phyloP scores from a whole-genome alignment of 306 rosid species.

The Prunus armeniaca region DNA sequence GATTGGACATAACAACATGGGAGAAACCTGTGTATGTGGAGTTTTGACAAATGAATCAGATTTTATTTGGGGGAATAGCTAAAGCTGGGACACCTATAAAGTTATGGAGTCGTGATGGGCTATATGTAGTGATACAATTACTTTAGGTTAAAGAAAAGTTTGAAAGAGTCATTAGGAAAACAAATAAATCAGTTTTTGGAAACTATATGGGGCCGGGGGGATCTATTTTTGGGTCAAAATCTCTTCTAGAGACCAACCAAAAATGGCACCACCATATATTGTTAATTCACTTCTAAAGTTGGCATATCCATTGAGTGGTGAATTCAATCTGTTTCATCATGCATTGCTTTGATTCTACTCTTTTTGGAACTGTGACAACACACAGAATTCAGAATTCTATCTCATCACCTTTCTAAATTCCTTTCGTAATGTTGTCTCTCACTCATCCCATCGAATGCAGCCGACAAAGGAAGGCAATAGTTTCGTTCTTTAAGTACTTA shows the following conservation, averaged over 20 bases:
- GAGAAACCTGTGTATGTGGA: neutral
- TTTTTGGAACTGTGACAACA: conserved; percentile 24
- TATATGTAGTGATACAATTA: neutral
- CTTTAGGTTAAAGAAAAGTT: too few relatives aligned
- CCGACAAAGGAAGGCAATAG: conserved; percentile 4
- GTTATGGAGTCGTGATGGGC: neutral
- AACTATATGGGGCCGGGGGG: neutral
- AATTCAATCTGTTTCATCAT: conserved; percentile 27
- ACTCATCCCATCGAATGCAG: conserved; percentile 15
- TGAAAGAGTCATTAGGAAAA: neutral
- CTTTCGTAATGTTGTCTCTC: conserved; percentile 43
- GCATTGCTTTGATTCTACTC: conserved; percentile 66
- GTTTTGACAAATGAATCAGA: neutral
- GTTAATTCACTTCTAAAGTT: neutral
- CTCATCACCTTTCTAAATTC: conserved; percentile 43
- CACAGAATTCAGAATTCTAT: conserved; percentile 15
- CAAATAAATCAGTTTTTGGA: neutral
- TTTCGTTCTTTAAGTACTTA: neutral
- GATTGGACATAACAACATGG: conserved; percentile 3
- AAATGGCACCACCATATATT: neutral
- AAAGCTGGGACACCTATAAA: neutral
- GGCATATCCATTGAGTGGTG: conserved; percentile 11
- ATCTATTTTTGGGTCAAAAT: neutral
- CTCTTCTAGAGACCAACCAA: neutral
- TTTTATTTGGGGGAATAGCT: neutral